Conservation (phyloP, 75 land plant genomes). For the Selaginella tamariscina region DNA sequence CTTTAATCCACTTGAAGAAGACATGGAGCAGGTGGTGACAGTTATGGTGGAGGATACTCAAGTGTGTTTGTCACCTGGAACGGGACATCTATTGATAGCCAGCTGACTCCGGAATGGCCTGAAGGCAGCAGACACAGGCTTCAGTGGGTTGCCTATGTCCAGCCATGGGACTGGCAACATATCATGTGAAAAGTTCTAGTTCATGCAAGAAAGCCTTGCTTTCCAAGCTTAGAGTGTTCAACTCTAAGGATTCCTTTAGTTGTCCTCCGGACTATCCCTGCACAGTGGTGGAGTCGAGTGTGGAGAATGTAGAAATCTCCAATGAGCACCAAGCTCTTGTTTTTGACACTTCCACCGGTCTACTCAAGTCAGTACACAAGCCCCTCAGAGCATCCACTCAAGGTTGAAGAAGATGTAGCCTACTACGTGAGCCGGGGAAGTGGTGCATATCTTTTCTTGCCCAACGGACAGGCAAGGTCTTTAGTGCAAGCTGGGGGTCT, state of each 20-base stretch:
- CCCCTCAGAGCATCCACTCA: constrained; percentile 25
- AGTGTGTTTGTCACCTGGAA: constrained; percentile 56
- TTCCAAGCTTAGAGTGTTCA: constrained; percentile 35
- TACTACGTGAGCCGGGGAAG: constrained; percentile 79
- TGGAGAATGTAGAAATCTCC: constrained; percentile 36
- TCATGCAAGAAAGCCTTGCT: constrained; percentile 61
- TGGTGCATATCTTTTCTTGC: constrained; percentile 91
- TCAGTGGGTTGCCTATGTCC: constrained; percentile 69
- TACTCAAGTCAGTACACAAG: constrained; percentile 32
- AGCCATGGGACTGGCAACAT: constrained; percentile 80
- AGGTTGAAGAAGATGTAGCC: constrained; percentile 65
- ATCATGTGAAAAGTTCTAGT: constrained; percentile 34
- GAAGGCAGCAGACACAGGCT: constrained; percentile 68
- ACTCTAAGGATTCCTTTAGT: constrained; percentile 20
- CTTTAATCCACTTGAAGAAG: constrained; percentile 90
- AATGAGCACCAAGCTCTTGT: constrained; percentile 44
- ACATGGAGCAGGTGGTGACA: constrained; percentile 69
- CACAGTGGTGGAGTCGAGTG: constrained; percentile 31
- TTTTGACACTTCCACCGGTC: constrained; percentile 55
- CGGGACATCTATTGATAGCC: constrained; percentile 63
- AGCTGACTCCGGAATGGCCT: constrained; percentile 75
- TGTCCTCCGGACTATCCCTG: constrained; percentile 72
- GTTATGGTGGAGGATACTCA: constrained; percentile 57
- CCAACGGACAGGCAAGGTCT: constrained; percentile 67
- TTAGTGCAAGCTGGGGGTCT: constrained; percentile 47